These are phyloP conservation scores for Fraxinus pennsylvanica DNA, from an alignment of 257 asterid genomes.

Conservation along the genomic window DNA sequence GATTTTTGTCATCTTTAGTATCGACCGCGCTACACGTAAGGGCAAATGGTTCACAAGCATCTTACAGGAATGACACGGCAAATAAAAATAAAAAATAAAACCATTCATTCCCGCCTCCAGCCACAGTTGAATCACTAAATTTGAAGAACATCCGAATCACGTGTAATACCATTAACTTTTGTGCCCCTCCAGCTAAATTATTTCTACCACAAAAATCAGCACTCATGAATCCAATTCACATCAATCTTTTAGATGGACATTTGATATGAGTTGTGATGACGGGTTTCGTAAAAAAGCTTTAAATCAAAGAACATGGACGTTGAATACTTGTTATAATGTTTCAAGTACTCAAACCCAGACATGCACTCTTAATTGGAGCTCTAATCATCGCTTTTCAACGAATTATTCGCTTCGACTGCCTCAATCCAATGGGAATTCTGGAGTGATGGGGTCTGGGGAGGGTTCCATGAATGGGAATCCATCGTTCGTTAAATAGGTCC, in stretches of 20 bases:
- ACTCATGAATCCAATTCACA: slow-evolving; percentile 18
- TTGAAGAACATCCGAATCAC: no score
- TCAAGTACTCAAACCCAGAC: slow-evolving; percentile 46
- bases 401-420: slow-evolving; percentile 38
- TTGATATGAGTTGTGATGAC: slow-evolving; percentile 56
- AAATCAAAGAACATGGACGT: slow-evolving; percentile 28
- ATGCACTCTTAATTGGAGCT: slow-evolving; percentile 37
- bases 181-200: slow-evolving; percentile 47
- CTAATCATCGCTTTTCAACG: slow-evolving; percentile 30
- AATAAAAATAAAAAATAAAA: no score
- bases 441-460: slow-evolving; percentile 35
- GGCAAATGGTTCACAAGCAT: no score
- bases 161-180: no score
- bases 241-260: slow-evolving; percentile 42
- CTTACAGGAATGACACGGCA: no score
- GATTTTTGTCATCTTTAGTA: no score
- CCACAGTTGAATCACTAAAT: slow-evolving; percentile 27
- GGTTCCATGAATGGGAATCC: slow-evolving; percentile 41
- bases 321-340: slow-evolving; percentile 36
- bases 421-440: slow-evolving; percentile 37
- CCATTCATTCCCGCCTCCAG: no score
- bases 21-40: no score
- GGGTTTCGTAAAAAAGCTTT: slow-evolving; percentile 61
- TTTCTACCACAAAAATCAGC: slow-evolving; percentile 45
- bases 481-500: slow-evolving; percentile 48